These are phyloP conservation scores for Monosporozyma unispora DNA, from an alignment of 805 yeast genomes.

Conservation along the genomic window DNA sequence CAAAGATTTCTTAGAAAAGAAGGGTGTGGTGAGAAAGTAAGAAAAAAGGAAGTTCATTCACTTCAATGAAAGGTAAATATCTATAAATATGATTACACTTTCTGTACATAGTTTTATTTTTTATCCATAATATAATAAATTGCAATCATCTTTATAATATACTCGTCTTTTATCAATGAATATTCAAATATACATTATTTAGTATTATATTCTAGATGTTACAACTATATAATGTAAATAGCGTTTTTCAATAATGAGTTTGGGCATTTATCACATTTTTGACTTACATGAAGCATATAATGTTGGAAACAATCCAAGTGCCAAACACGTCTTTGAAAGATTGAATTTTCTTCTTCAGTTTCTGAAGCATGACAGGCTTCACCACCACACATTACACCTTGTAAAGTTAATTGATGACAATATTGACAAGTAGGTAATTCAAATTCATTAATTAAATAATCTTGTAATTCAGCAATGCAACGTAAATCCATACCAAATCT, in stretches of 20 bases:
- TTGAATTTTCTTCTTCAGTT: neutral
- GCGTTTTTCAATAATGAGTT: conserved; percentile 13
- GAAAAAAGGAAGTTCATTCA: neutral
- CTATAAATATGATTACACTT: neutral
- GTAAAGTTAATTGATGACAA: conserved; percentile 17
- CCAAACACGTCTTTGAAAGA: conserved; percentile 12
- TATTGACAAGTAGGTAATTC: conserved; percentile 15
- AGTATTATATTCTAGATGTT: too few species aligned
- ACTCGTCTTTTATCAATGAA: neutral
- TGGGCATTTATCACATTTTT: conserved; percentile 15
- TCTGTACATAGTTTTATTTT: neutral
- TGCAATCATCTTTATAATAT: neutral
- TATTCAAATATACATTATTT: neutral
- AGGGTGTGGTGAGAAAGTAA: conserved; percentile 14
- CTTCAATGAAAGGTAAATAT: conserved; percentile 1
- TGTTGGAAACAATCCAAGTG: conserved; percentile 28
- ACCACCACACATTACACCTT: conserved; percentile 22
- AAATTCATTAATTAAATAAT: conserved; percentile 13
- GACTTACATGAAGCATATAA: conserved; percentile 20
- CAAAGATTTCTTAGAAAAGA: conserved; percentile 40
- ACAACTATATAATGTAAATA: conserved; percentile 16
- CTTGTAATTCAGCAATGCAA: conserved; percentile 21
- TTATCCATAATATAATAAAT: neutral
- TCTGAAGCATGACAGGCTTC: conserved; percentile 1
- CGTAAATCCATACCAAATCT: conserved; percentile 21